Base-by-base conservation (phyloP, 805 yeast species). In the Saccharomycopsis amapae region DNA sequence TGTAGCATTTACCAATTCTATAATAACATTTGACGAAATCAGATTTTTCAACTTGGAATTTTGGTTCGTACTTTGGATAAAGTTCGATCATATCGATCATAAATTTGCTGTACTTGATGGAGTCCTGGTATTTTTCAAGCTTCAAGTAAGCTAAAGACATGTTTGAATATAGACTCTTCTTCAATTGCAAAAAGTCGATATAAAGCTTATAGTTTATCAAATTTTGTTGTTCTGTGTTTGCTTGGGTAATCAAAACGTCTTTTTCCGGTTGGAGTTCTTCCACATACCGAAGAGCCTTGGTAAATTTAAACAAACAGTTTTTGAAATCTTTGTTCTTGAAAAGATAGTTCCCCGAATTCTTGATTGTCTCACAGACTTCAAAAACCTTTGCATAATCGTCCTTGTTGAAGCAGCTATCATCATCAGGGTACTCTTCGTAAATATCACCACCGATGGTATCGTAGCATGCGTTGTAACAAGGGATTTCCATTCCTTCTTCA, bases 381-480 rank as follows among this genome's bases (percentile, higher is more conserved):
- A 58, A 75, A 0, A 81, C 79, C 13, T 64, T 62, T n/a, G 56
- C 58, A 5, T 78, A 67, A 42, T 80, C 75, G 17, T 82, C 79
- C 38, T 73, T 73, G 46, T 75, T 79, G 40, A 81, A 75, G 47
- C 70, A 61, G 2, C 58, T 65, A 54, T 83, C 86, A 59, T 85
- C 94, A 49, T 79, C 88, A 0, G 93, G 94, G 54, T 69, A 76
- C 59, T 84, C 93, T 61, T 84, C 93, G 55, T 71, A 85, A 0
- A 75, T 59, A 55, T 85, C 94, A 5, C 85, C 86, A 1, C 82
- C 87, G 5, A 78, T 66, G 0, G 64, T 56, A 49, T 74, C 75
- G 54, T 76, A 76, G 40, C 82, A 73, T 0, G 88, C 85, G 54
- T 79, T 78, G 54, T 56, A 74, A 1, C 80, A 68, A 0, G 90